These are phyloP conservation scores for Solanum chaucha DNA, from an alignment of 257 asterid species.

Conservation along the genomic window DNA sequence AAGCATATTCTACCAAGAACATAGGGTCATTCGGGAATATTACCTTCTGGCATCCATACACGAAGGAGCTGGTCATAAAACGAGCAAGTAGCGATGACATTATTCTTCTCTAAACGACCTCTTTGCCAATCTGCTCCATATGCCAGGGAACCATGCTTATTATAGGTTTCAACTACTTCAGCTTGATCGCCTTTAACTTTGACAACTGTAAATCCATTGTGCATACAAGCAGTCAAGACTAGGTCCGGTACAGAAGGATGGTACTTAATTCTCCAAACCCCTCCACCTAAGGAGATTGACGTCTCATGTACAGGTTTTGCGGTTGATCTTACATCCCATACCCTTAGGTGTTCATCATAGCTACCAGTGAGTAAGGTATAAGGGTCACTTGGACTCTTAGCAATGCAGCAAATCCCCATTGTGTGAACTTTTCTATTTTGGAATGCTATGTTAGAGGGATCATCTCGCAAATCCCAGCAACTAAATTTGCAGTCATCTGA, in stretches of 20 bases:
- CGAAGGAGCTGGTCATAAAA: conserved; percentile 79
- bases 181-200: conserved; percentile 25
- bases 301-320: conserved; percentile 44
- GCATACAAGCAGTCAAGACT: conserved; percentile 85
- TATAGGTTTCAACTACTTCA: conserved; percentile 41
- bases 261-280: conserved; percentile 92
- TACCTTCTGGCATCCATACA: conserved; percentile 46
- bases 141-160: conserved; percentile 70
- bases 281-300: conserved; percentile 45
- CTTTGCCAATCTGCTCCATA: conserved; percentile 99
- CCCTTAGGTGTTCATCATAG: conserved; percentile 72
- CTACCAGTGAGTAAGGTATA: conserved; percentile 66
- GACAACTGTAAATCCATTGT: conserved; percentile 65
- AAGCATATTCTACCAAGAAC: neutral
- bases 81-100: conserved; percentile 68
- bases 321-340: conserved; percentile 79
- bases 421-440: conserved; percentile 51
- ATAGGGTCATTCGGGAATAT: neutral
- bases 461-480: conserved; percentile 83
- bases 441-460: conserved; percentile 50
- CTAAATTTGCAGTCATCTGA: conserved; percentile 87
- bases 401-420: conserved; percentile 83
- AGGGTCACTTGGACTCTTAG: conserved; percentile 62
- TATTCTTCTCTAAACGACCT: conserved; percentile 21
- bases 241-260: conserved; percentile 52